Percentiles rank a stretch among this genome's conserved stretches.
phyloP scores from a whole-genome alignment of 2,329 filamentous ascomycete species.

The Rhynchosporium secalis region DNA sequence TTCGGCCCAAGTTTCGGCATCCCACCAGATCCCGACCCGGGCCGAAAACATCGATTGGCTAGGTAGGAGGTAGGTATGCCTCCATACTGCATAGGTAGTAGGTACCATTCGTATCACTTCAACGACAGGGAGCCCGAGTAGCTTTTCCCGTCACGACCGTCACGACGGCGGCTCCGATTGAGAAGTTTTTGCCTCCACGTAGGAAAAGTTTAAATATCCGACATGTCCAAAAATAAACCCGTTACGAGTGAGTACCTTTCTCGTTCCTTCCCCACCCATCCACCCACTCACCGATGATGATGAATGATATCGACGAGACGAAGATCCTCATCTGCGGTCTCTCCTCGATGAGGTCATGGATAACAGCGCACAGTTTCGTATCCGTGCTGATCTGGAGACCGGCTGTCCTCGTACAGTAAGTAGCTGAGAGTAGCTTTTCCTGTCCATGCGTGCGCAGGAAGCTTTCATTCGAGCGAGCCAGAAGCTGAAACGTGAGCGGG shows the following conservation, averaged over 20 bases:
- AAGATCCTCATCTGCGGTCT: conserved; percentile 1
- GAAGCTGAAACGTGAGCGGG: background rate
- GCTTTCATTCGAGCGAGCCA: background rate
- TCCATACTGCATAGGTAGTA: too few relatives aligned
- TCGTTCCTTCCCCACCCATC: background rate
- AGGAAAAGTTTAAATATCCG: background rate
- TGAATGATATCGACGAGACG: background rate
- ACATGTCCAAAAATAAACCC: too few relatives aligned
- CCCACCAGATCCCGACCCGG: background rate
- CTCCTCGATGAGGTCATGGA: conserved; percentile 4
- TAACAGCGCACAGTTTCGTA: too few relatives aligned
- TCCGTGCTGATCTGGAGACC: background rate
- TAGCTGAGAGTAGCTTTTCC: too few relatives aligned
- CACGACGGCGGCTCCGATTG: background rate
- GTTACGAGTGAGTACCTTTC: too few relatives aligned
- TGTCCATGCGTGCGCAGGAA: too few relatives aligned
- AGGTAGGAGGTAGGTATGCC: too few relatives aligned
- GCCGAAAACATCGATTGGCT: background rate
- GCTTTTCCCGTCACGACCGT: conserved; percentile 3
- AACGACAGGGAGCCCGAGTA: background rate
- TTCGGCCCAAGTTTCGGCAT: background rate
- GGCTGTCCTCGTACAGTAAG: too few relatives aligned
- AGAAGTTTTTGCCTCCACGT: background rate
- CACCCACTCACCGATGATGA: background rate
- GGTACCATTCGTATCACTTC: background rate